Base-by-base conservation (phyloP, 768 basidiomycete genomes). In the Lactarius indigo region DNA sequence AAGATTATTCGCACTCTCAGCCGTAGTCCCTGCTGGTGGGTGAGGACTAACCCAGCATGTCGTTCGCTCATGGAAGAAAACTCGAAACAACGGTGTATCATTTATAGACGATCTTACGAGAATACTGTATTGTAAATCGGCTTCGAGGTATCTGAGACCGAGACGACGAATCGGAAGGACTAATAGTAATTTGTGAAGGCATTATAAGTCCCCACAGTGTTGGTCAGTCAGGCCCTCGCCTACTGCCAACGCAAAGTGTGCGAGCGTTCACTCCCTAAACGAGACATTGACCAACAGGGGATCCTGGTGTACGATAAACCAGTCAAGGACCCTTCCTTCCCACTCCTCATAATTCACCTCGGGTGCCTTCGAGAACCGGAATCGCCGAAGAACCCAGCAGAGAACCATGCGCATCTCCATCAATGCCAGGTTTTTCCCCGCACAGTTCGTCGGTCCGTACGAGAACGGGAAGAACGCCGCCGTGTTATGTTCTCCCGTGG, bases 401-500 rank as follows among this genome's bases (percentile, higher is more conserved):
- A 23, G 3, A 23, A 47, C n/a, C 44, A 47, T 47, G 1, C 70
- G 66, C 26, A 68, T 59, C 55, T 71, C 71, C 26, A 61, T 44
- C 30, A 64, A 17, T 10, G 71, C 72, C n/a, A 73, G 71, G 50
- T 63, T 62, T 37, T 66, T 67, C 23, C 72, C 72, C 23, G 61
- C 66, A 59, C 72, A 73, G 8, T 41, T 64, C 28, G 63, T 50
- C 20, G 72, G 71, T 17, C 72, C 73, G 26, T 57, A 60, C 23
- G 72, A 71, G 28, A 70, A 70, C 8, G 73, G 68, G 37, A 68
- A 66, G 58, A 68, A 71, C 35, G 70, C 68, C 6, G 30, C 30
- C 7, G 59, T 39, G 61, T 72, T 60, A 23, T 57, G 57, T n/a
- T 30, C 55, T n/a, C n/a, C 44, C 9, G 10, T 10, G 3, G n/a